Conservation (phyloP, 805 yeast genomes). For the Trichomonascus vanleenenianus region DNA sequence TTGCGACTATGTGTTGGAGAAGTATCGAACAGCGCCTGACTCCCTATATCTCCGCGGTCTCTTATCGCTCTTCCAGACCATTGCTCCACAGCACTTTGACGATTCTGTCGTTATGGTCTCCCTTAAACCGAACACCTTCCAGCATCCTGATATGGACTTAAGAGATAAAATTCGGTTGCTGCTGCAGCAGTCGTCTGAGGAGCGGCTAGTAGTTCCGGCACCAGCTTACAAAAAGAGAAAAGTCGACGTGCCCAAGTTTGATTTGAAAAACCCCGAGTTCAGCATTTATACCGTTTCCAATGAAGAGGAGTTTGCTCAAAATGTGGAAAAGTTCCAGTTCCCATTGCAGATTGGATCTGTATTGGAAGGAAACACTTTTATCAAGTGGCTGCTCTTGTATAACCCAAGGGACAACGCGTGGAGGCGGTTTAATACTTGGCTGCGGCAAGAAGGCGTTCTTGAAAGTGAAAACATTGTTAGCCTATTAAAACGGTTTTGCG, state of each 20-base stretch:
- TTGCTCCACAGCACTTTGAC: background rate
- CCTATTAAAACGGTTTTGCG: background rate
- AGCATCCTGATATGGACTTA: background rate
- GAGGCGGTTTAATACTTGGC: conserved; percentile 16
- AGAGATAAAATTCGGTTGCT: background rate
- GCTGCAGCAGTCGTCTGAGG: background rate
- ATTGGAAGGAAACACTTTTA: conserved; percentile 10
- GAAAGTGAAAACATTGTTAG: background rate
- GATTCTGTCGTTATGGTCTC: background rate
- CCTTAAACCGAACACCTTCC: background rate
- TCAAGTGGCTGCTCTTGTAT: conserved; percentile 10
- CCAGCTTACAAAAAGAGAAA: background rate
- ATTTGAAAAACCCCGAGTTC: background rate
- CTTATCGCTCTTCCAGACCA: too few relatives aligned
- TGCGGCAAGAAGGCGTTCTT: conserved; percentile 1
- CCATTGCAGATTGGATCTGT: conserved; percentile 19
- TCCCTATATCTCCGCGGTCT: too few relatives aligned
- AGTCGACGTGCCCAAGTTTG: background rate
- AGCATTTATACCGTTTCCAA: conserved; percentile 7
- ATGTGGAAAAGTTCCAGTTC: conserved; percentile 10
- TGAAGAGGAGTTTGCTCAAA: conserved; percentile 9
- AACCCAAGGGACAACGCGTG: conserved; percentile 11
- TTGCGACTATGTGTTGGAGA: too few relatives aligned
- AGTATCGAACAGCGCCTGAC: too few relatives aligned
- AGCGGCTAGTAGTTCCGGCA: background rate